These are phyloP conservation scores for Lepidium sativum DNA, from an alignment of 345 rosid species.

Conservation along the genomic window DNA sequence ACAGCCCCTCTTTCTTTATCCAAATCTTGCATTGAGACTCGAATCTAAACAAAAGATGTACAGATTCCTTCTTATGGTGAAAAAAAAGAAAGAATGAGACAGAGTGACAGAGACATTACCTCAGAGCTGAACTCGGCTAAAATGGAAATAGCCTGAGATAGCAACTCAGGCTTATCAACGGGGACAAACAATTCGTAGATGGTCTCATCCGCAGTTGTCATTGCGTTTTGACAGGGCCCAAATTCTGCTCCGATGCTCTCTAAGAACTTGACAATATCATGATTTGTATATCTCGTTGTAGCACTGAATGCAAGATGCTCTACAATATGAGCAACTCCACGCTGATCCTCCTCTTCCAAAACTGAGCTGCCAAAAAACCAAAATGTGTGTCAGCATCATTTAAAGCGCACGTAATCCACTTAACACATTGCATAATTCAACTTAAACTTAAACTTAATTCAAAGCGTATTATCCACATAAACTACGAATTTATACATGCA, in stretches of 20 bases:
- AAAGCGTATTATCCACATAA: background rate
- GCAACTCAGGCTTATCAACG: conserved; percentile 52
- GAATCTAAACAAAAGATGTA: conserved; percentile 40
- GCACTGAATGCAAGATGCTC: conserved; percentile 98
- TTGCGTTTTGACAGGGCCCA: conserved; percentile 93
- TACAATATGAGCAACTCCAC: conserved; percentile 90
- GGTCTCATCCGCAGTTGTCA: conserved; percentile 85
- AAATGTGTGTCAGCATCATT: conserved; percentile 29
- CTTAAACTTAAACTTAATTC: background rate
- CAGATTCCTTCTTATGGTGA: background rate
- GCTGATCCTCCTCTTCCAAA: conserved; percentile 92
- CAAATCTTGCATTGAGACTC: conserved; percentile 74
- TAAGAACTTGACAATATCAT: conserved; percentile 79
- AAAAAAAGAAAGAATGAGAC: background rate
- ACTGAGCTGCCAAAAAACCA: conserved; percentile 79
- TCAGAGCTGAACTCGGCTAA: conserved; percentile 85
- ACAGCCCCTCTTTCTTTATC: conserved; percentile 94
- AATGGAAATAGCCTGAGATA: conserved; percentile 77
- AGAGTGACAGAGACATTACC: conserved; percentile 35
- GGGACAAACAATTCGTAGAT: conserved; percentile 88
- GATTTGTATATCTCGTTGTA: conserved; percentile 71
- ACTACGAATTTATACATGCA: background rate
- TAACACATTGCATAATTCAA: background rate
- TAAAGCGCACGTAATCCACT: background rate
- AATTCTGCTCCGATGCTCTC: conserved; percentile 96